phyloP scores from a whole-genome alignment of 1,139 yeast genomes.

The Sugiyamaella japonica region DNA sequence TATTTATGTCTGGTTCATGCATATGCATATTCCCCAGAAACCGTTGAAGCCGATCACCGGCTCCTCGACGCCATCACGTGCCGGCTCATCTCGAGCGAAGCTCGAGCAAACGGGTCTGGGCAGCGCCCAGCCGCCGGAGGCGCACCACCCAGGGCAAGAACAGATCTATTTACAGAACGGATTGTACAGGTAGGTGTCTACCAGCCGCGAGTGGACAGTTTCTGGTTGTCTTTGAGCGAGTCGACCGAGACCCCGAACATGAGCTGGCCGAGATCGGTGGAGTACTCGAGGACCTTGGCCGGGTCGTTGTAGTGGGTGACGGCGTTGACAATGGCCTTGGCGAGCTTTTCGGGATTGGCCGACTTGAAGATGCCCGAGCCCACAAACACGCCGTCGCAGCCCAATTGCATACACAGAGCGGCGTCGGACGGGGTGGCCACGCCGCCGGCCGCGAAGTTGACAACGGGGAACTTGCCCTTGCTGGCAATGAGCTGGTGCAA shows the following conservation, averaged over 20 bases:
- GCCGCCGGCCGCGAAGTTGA: slow-evolving; percentile 89
- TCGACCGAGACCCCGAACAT: slow-evolving; percentile 69
- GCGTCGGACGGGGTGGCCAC: slow-evolving; percentile 91
- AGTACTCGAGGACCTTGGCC: slow-evolving; percentile 61
- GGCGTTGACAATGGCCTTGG: slow-evolving; percentile 78
- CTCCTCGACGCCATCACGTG: too few relatives aligned
- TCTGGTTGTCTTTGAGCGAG: slow-evolving; percentile 50
- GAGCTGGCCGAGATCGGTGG: slow-evolving; percentile 74
- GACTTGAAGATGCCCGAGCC: slow-evolving; percentile 89
- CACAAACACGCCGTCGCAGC: slow-evolving; percentile 89
- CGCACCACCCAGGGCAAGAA: neutral
- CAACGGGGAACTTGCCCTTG: slow-evolving; percentile 73
- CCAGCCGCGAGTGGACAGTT: slow-evolving; percentile 51
- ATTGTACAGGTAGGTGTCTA: slow-evolving; percentile 29
- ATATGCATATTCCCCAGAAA: too few relatives aligned
- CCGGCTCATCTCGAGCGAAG: neutral
- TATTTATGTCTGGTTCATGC: too few relatives aligned
- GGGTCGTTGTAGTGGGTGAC: slow-evolving; percentile 75
- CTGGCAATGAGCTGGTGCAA: slow-evolving; percentile 51
- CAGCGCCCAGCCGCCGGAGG: too few relatives aligned
- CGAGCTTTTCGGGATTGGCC: slow-evolving; percentile 70
- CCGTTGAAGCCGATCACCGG: too few relatives aligned
- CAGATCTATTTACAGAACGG: neutral
- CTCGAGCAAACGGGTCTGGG: slow-evolving; percentile 4
- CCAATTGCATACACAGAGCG: slow-evolving; percentile 84